phyloP scores from a whole-genome alignment of 176 grass and related monocot genomes.

The Oryza longistaminata region DNA sequence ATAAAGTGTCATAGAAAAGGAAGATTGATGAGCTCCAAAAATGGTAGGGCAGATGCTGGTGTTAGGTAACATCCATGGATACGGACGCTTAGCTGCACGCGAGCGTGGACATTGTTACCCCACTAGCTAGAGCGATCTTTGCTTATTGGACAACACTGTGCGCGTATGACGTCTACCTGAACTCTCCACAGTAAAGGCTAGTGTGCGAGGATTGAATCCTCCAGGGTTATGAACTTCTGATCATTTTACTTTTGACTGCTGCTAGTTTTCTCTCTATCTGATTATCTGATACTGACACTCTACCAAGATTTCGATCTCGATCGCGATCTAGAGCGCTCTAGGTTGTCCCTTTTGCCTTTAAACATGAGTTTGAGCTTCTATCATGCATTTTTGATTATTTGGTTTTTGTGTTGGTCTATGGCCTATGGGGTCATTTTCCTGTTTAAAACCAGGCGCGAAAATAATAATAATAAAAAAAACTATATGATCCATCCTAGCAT shows the following conservation, averaged over 20 bases:
- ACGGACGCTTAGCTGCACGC: background rate
- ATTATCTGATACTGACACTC: slow-evolving; percentile 32
- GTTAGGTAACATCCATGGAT: slow-evolving; percentile 22
- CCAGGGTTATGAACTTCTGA: background rate
- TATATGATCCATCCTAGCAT: background rate
- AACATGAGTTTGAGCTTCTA: background rate
- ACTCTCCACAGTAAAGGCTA: background rate
- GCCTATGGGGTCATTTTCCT: background rate
- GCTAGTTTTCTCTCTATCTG: background rate
- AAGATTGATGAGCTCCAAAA: slow-evolving; percentile 8
- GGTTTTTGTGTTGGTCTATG: background rate
- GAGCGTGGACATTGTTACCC: background rate
- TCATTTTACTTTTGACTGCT: slow-evolving; percentile 37
- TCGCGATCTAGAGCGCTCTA: slow-evolving; percentile 16
- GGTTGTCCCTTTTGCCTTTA: slow-evolving; percentile 22
- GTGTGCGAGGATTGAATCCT: background rate
- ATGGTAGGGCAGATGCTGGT: slow-evolving; percentile 12
- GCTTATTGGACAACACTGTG: background rate
- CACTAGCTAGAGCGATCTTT: background rate
- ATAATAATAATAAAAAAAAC: background rate
- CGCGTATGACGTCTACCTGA: background rate
- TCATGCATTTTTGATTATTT: slow-evolving; percentile 6
- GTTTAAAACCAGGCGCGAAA: background rate
- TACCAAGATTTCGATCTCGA: slow-evolving; percentile 24
- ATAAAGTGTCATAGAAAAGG: slow-evolving; percentile 12